Percentiles rank a stretch among this genome's conserved stretches.
Conservation (phyloP, 2,329 filamentous ascomycete genomes). For the Pseudofabraea citricarpa region DNA sequence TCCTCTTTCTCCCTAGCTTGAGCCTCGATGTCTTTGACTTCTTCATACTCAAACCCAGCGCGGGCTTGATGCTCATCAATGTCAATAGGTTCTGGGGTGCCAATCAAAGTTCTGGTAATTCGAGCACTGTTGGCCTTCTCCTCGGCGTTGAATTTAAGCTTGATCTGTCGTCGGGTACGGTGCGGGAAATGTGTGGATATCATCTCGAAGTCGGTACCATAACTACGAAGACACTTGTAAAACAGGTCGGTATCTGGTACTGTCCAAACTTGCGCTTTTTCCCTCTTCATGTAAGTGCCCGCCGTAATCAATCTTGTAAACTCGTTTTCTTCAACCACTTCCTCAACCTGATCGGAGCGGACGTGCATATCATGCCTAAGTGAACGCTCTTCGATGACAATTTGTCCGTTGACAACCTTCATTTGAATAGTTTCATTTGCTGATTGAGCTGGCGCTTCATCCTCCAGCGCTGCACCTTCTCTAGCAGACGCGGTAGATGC, state of each 20-base stretch:
- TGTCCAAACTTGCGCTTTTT: constrained; percentile 64
- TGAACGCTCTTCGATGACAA: constrained; percentile 65
- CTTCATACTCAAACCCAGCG: constrained; percentile 48
- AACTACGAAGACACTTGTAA: constrained; percentile 69
- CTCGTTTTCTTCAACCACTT: constrained; percentile 72
- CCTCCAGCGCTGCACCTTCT: background rate
- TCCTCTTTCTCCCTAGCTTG: constrained; percentile 39
- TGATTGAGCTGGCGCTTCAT: background rate
- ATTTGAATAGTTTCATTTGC: constrained; percentile 30
- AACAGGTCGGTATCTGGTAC: constrained; percentile 69
- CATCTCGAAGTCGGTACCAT: constrained; percentile 79
- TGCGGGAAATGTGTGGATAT: constrained; percentile 72
- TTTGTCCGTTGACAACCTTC: constrained; percentile 65
- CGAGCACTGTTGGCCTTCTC: constrained; percentile 61
- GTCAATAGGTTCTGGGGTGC: constrained; percentile 54
- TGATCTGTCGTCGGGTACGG: constrained; percentile 68
- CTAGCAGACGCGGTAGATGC: background rate
- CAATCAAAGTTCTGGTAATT: constrained; percentile 60
- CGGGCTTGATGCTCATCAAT: constrained; percentile 56
- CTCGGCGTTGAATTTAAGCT: constrained; percentile 78
- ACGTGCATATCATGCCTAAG: constrained; percentile 66
- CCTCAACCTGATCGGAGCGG: constrained; percentile 41
- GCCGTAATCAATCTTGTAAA: constrained; percentile 69
- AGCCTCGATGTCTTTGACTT: constrained; percentile 50
- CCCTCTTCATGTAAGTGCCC: constrained; percentile 61